Percentiles rank a stretch among this genome's conserved stretches.
Conservation (phyloP, 495 filamentous ascomycete genomes). For the Bacidia rubella region DNA sequence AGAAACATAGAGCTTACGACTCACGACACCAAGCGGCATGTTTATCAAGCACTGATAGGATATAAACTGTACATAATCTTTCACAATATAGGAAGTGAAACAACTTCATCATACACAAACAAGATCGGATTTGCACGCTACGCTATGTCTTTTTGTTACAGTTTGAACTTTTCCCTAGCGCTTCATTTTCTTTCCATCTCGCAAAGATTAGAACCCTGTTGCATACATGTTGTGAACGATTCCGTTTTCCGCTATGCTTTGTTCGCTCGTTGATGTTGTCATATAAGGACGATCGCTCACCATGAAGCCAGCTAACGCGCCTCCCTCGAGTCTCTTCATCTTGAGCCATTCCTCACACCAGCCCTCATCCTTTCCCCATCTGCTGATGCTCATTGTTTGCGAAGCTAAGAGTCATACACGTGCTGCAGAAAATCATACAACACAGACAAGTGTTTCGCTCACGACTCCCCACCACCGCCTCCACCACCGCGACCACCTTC, state of each 20-base stretch:
- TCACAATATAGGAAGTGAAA: no score
- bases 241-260: neutral
- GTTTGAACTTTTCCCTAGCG: neutral
- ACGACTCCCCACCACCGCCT: conserved; percentile 9
- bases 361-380: neutral
- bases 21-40: no score
- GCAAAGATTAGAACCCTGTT: neutral
- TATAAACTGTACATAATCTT: no score
- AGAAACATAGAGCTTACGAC: no score
- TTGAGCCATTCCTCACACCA: neutral
- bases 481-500: conserved; percentile 22
- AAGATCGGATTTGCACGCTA: no score
- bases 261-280: neutral
- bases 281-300: no score
- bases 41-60: no score
- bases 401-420: neutral
- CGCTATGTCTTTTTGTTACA: neutral
- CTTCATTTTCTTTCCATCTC: neutral
- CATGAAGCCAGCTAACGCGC: neutral
- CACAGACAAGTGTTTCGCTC: neutral
- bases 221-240: neutral
- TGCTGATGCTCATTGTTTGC: neutral
- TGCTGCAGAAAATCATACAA: neutral
- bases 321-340: neutral
- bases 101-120: no score